phyloP scores from a whole-genome alignment of 148 eudicot genomes.

The Gaultheria prostrata region DNA sequence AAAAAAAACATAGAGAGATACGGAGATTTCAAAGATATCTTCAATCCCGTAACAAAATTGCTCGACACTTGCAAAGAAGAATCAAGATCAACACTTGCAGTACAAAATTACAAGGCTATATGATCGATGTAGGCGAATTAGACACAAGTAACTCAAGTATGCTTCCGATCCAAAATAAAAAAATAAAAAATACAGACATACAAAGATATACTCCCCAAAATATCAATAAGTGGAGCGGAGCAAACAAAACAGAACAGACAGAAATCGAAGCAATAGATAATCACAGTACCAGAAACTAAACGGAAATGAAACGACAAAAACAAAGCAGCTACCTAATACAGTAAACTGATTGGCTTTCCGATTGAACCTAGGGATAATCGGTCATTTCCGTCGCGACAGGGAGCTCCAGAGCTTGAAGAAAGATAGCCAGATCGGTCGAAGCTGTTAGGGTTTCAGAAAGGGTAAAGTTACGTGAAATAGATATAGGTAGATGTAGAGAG shows the following conservation, averaged over 20 bases:
- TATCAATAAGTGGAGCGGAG: not conserved
- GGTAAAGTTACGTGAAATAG: constrained; percentile 6
- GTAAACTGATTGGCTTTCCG: not conserved
- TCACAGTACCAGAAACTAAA: not conserved
- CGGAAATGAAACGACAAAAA: not conserved
- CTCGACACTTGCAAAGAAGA: not conserved
- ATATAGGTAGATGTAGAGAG: not conserved
- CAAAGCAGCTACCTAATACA: not conserved
- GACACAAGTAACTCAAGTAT: not conserved
- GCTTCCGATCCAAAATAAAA: not conserved
- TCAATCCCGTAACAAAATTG: not conserved
- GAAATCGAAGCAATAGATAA: not conserved
- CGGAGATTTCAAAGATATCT: too few relatives aligned
- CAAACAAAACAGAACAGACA: not conserved
- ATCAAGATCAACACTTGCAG: not conserved
- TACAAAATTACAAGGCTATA: not conserved
- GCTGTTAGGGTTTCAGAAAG: constrained; percentile 23
- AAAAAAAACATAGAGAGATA: not conserved
- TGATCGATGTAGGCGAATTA: not conserved
- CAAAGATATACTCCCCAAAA: not conserved
- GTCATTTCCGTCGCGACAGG: constrained; percentile 11
- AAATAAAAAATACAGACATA: not conserved
- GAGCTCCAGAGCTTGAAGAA: not conserved
- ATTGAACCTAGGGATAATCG: not conserved
- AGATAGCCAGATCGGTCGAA: not conserved